phyloP scores from a whole-genome alignment of 768 basidiomycete genomes.

The Amylocystis lapponica region DNA sequence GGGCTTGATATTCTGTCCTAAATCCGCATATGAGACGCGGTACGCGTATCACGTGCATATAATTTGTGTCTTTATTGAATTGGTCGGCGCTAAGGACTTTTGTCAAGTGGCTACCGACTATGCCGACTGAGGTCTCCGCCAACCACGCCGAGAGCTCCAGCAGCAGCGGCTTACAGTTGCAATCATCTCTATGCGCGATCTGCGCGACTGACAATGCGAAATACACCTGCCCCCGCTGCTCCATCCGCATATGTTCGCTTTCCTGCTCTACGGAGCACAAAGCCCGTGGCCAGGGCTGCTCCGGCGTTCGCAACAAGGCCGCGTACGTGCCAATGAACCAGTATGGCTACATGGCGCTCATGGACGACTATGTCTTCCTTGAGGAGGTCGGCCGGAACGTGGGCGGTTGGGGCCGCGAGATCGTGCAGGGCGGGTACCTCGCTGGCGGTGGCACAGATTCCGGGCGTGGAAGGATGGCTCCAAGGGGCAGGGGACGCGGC shows the following conservation, averaged over 20 bases:
- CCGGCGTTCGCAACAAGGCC: slow-evolving; percentile 67
- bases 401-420: slow-evolving; percentile 68
- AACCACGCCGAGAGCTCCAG: background rate
- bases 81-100: no score
- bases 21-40: no score
- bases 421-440: slow-evolving; percentile 54
- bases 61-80: no score
- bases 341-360: slow-evolving; percentile 82
- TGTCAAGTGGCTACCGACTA: no score
- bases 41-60: no score
- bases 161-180: slow-evolving; percentile 5
- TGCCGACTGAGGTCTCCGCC: background rate
- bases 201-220: slow-evolving; percentile 45
- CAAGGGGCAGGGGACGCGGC: slow-evolving; percentile 25
- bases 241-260: slow-evolving; percentile 65
- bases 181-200: slow-evolving; percentile 37
- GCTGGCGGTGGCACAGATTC: slow-evolving; percentile 14
- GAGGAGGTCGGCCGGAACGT: slow-evolving; percentile 78
- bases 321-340: slow-evolving; percentile 76
- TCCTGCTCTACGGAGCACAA: slow-evolving; percentile 71
- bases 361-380: slow-evolving; percentile 83
- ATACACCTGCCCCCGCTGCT: slow-evolving; percentile 80
- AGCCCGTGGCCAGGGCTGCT: slow-evolving; percentile 44
- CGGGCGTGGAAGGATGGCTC: slow-evolving; percentile 10
- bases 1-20: background rate